Base-by-base conservation (phyloP, 208 protist species). In the Porcisia hertigi region DNA sequence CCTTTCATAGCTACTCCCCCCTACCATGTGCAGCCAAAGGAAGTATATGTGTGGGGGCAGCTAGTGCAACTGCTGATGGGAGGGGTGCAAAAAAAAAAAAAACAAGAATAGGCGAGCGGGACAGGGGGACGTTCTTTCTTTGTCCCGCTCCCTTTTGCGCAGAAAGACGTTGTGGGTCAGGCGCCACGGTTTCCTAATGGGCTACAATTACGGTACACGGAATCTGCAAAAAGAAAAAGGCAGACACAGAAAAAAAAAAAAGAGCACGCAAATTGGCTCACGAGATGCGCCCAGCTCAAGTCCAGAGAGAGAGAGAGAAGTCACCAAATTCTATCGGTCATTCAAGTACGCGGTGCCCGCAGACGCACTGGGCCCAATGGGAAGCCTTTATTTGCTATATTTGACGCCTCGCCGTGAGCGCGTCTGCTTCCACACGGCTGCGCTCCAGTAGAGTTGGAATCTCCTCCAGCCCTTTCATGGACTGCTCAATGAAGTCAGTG, bases 401-500 rank as follows among this genome's bases (percentile, higher is more conserved):
- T 9, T 64, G 59, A 36, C 53, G 55, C 49, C 69, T 67, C 18
- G 47, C n/a, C 57, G 59, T 65, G 45, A 72, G 60, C 3, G 71
- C 69, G 54, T 84, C 71, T 20, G 63, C 60, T 18, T 77, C 75
- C 8, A 23, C 62, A 16, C 75, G 49, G n/a, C 62, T 58, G n/a
- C 71, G 66, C 55, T 79, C 79, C 66, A 80, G 74, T 60, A 80
- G 41, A 2, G 47, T 41, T 16, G 63, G 73, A 18, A 79, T 72
- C n/a, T 49, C 60, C 52, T 67, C 45, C 47, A 75, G 55, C 41
- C 77, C 81, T 55, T 59, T 75, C 55, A 71, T 71, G 45, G 79
- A 80, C 39, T 58, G 52, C 25, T 75, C 76, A 52, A 92, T 59
- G n/a, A 64, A 69, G 41, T 86, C 85, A 1, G 59, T 30, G 58